Evolutionary conservation across 1,284 basidiomycete genomes (phyloP).

Genomic region (Nidula niveotomentosa): DNA sequence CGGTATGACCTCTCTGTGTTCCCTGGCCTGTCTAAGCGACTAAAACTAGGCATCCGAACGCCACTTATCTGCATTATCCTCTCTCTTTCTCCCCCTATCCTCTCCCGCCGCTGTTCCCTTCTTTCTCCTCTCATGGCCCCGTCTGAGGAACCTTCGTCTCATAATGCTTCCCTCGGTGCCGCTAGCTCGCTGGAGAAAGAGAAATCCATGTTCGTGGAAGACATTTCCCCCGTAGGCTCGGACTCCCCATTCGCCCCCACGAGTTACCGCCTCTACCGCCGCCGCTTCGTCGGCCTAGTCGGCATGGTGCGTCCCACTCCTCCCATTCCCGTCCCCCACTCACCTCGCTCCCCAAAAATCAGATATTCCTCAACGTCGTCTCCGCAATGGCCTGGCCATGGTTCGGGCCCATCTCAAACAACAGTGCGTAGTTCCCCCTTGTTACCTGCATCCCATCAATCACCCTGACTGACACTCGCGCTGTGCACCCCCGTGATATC

Average conservation of each 20-base stretch:
- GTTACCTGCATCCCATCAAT: neutral
- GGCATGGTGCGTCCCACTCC: conserved; percentile 47
- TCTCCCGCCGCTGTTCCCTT: no score
- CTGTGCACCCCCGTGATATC: neutral
- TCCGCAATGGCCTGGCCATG: conserved; percentile 65
- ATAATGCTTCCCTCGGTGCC: neutral
- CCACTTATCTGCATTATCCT: no score
- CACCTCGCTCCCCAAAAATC: neutral
- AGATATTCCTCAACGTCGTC: conserved; percentile 63
- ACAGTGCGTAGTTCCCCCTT: conserved; percentile 38
- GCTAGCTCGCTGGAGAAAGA: neutral
- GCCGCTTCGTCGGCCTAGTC: conserved; percentile 61
- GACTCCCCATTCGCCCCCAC: neutral
- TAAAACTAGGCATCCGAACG: no score
- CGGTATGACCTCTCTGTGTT: no score
- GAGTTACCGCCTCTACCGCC: conserved; percentile 62
- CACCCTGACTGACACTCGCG: no score
- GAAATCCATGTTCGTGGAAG: neutral
- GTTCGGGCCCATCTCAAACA: conserved; percentile 77
- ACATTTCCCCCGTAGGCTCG: neutral
- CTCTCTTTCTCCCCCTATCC: no score
- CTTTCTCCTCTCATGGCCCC: no score
- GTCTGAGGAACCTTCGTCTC: neutral
- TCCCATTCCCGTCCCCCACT: neutral
- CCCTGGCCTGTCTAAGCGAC: no score